phyloP scores from a whole-genome alignment of 179 eudicot genomes.

The Spergularia azorica region DNA sequence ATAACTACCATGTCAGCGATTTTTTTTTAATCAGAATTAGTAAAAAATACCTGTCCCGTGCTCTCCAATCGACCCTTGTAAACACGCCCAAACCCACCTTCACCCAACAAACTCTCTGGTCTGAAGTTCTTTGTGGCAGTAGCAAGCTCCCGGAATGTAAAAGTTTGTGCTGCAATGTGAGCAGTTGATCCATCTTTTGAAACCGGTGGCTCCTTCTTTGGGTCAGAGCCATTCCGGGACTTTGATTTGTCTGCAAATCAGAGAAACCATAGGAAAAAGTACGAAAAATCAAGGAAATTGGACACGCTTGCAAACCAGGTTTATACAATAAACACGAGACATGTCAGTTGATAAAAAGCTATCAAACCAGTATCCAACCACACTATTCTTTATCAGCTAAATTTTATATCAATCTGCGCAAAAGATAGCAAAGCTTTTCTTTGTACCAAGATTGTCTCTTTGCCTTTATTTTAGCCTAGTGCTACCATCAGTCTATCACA shows the following conservation, averaged over 20 bases:
- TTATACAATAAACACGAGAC: not conserved
- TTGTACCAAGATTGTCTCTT: not conserved
- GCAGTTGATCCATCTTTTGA: slow-evolving; percentile 70
- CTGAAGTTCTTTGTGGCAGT: slow-evolving; percentile 80
- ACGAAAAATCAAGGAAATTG: not conserved
- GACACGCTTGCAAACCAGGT: not conserved
- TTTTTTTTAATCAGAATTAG: not conserved
- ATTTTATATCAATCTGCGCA: not conserved
- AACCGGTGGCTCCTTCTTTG: slow-evolving; percentile 61
- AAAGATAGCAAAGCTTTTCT: not conserved
- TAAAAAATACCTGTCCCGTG: slow-evolving; percentile 68
- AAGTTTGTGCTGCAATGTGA: slow-evolving; percentile 88
- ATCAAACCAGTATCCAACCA: no score
- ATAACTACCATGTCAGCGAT: no score
- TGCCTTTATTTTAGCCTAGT: not conserved
- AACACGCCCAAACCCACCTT: slow-evolving; percentile 95
- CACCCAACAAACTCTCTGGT: slow-evolving; percentile 76
- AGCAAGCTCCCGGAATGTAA: slow-evolving; percentile 88
- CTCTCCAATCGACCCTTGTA: slow-evolving; percentile 79
- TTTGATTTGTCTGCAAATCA: slow-evolving; percentile 60
- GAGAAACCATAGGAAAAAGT: not conserved
- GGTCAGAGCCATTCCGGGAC: slow-evolving; percentile 56
- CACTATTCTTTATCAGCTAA: no score
- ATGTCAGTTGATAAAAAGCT: no score
- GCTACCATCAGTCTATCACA: not conserved